These are phyloP conservation scores for Boletellus deceptivus DNA, from an alignment of 1,284 basidiomycete species.

Conservation along the genomic window DNA sequence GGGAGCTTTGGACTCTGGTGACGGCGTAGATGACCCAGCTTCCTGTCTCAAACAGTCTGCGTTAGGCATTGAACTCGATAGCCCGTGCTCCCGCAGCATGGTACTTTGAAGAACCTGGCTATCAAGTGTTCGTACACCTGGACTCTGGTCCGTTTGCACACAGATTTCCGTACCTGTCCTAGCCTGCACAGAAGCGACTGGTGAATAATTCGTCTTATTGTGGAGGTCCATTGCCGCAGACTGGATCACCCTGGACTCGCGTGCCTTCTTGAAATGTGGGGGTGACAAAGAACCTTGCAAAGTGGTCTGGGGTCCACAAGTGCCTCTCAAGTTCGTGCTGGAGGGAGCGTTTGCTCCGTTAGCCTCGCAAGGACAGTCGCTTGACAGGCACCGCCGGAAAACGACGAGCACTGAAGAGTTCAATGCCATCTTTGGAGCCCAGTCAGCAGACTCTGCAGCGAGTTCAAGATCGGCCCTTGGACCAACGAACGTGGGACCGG, in stretches of 20 bases:
- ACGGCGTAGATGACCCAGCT: neutral
- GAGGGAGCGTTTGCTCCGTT: neutral
- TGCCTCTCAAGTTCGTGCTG: neutral
- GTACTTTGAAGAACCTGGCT: neutral
- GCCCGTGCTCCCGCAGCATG: neutral
- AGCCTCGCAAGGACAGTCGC: constrained; percentile 14
- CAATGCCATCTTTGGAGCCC: neutral
- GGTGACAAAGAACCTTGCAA: neutral
- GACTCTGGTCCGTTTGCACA: too few relatives aligned
- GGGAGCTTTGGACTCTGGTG: neutral
- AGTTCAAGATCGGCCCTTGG: neutral
- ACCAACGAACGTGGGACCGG: neutral
- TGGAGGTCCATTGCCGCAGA: neutral
- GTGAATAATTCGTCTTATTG: neutral
- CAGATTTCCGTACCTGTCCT: neutral
- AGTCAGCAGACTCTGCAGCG: neutral
- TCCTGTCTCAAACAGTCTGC: neutral
- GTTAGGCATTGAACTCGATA: neutral
- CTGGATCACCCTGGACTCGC: neutral
- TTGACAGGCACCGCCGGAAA: constrained; percentile 10
- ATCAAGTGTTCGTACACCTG: neutral
- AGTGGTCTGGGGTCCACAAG: neutral
- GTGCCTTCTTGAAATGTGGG: neutral
- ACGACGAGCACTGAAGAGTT: constrained; percentile 7
- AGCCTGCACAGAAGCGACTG: neutral